Conservation (phyloP, 495 filamentous ascomycete species). For the Xylaria nigripes region DNA sequence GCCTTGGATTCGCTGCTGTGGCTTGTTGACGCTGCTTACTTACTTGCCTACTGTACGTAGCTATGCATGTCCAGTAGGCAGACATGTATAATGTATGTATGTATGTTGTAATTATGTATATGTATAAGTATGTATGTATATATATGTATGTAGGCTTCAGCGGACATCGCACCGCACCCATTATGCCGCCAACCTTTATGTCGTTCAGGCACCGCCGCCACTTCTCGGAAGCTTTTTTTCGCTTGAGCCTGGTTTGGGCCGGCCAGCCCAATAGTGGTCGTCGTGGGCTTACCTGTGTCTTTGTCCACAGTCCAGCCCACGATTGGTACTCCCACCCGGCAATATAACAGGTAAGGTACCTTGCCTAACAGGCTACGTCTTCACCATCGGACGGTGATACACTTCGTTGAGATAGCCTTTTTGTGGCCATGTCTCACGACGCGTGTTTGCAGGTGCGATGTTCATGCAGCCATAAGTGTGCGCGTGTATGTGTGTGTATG, state of each 20-base stretch:
- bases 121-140: not conserved
- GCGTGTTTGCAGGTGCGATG: constrained; percentile 4
- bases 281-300: no score
- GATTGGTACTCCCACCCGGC: constrained; percentile 2
- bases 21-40: constrained; percentile 3
- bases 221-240: constrained; percentile 12
- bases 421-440: not conserved
- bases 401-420: not conserved
- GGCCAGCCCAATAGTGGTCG: constrained; percentile 1
- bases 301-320: not conserved
- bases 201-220: constrained; percentile 15
- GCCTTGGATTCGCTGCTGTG: not conserved
- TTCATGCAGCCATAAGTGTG: constrained; percentile 3
- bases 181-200: constrained; percentile 6
- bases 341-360: not conserved
- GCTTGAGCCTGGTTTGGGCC: constrained; percentile 17
- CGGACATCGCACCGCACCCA: constrained; percentile 5
- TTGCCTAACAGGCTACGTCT: not conserved
- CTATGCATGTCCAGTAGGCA: not conserved
- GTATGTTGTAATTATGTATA: not conserved
- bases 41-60: not conserved
- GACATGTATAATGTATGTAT: not conserved
- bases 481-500: not conserved
- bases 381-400: not conserved
- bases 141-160: constrained; percentile 5